phyloP scores from a whole-genome alignment of 2,329 filamentous ascomycete species.

The Colletotrichum truncatum region DNA sequence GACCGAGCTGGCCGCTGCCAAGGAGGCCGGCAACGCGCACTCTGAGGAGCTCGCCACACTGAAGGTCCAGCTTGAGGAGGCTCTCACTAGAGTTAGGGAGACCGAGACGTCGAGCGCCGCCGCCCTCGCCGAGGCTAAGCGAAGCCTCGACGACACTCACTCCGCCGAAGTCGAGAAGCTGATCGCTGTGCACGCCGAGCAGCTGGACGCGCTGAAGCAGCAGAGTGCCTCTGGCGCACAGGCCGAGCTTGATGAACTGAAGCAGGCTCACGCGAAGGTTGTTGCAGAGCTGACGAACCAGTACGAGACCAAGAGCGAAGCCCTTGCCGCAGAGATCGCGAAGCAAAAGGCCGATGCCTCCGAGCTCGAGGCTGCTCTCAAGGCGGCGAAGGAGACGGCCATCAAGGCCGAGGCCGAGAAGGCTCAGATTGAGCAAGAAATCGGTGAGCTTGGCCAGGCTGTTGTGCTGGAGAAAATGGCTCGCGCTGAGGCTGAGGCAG shows the following conservation, averaged over 20 bases:
- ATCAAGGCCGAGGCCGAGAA: conserved; percentile 45
- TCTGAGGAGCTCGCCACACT: conserved; percentile 46
- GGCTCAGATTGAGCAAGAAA: conserved; percentile 56
- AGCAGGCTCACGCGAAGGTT: conserved; percentile 46
- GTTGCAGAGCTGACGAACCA: conserved; percentile 51
- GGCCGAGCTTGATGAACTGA: conserved; percentile 55
- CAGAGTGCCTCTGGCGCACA: conserved; percentile 46
- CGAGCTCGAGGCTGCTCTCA: conserved; percentile 45
- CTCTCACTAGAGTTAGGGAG: conserved; percentile 40
- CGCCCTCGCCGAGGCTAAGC: conserved; percentile 54
- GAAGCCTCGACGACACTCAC: conserved; percentile 55
- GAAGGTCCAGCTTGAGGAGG: conserved; percentile 43
- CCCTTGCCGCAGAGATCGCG: conserved; percentile 38
- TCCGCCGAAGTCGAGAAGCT: conserved; percentile 58
- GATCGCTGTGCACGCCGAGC: conserved; percentile 50
- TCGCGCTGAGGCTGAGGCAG: conserved; percentile 66
- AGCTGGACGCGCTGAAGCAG: conserved; percentile 49
- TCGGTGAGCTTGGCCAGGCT: conserved; percentile 59
- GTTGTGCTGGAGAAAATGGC: conserved; percentile 69
- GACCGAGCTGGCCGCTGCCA: conserved; percentile 40
- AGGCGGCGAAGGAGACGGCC: conserved; percentile 41
- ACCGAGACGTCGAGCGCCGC: conserved; percentile 52
- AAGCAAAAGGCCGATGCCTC: conserved; percentile 41
- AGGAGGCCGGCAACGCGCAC: conserved; percentile 45
- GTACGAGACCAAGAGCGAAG: conserved; percentile 43